Evolutionary conservation across 1,284 basidiomycete species (phyloP), one percentile per base, ranked within the genome.

Genomic region (Entoloma clypeatum): DNA sequence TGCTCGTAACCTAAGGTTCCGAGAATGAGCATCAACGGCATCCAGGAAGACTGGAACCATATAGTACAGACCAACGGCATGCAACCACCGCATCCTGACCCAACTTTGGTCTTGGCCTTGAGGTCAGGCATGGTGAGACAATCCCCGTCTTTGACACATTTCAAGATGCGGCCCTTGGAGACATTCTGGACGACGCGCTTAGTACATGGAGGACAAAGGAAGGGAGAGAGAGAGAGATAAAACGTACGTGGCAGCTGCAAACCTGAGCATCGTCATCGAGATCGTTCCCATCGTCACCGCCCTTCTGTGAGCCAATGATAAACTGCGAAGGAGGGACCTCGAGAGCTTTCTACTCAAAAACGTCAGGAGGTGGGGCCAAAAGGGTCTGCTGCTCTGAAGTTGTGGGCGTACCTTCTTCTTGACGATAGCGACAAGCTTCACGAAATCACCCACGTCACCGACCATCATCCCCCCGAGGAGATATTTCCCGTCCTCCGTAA

Each of bases 401-500:
- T 18, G 19, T 7, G 13, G 14, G 27, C 47, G 23, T 36, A 71
- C 77, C 65, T 75, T 79, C 66, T 86, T 86, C 67, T 82, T 86
- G 31, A 84, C 79, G 22, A 88, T 67, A 4, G 78, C 68, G 8
- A 87, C 74, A 4, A 88, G 68, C 61, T 86, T 87, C 48, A 79
- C 73, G 51, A 77, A 89, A 57, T 86, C 81, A 31, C 69, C 71
- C 21, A 79, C 77, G 54, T 89, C 85, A 2, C 86, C 86, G 10
- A 89, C 77, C 84, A 89, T 86, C 76, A 87, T 87, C 2, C 86
- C 86, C 6, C 86, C 86, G 4, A 90, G 61, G 3, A 90, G 64
- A 50, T 84, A 74, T 58, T 81, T 81, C 13, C 86, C 86, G 56
- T 88, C 82, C 7, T 71, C 71, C n/a, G 74, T 82, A 57, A 89